These are phyloP conservation scores for Lipomyces japonicus DNA, from an alignment of 805 yeast species.

Conservation along the genomic window DNA sequence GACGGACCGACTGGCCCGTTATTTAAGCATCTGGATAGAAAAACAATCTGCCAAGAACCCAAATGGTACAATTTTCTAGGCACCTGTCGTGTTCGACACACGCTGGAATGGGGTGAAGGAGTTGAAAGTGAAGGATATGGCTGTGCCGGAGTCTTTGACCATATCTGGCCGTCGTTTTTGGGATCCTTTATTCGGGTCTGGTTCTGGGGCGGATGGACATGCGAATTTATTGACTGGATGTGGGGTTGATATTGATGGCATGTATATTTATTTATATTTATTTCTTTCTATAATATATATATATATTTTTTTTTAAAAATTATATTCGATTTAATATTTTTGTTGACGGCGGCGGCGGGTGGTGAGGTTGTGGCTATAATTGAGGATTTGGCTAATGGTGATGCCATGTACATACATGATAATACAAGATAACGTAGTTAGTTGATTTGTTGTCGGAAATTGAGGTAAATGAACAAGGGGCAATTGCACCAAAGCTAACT, in stretches of 20 bases:
- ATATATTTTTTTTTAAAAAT: no score
- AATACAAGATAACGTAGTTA: no score
- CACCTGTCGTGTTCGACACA: constrained; percentile 73
- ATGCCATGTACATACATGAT: no score
- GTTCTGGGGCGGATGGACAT: constrained; percentile 37
- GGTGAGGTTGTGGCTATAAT: no score
- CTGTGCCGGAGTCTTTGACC: constrained; percentile 64
- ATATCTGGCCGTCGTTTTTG: constrained; percentile 51
- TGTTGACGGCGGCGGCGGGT: no score
- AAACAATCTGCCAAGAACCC: constrained; percentile 71
- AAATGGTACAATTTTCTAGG: constrained; percentile 92
- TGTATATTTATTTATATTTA: no score
- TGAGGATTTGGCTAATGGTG: no score
- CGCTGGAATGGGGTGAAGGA: constrained; percentile 79
- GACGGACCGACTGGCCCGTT: constrained; percentile 94
- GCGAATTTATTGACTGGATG: constrained; percentile 34
- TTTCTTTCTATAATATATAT: no score
- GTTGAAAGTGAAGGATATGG: constrained; percentile 80
- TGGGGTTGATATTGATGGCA: constrained; percentile 26
- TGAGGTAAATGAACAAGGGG: no score
- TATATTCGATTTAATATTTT: no score
- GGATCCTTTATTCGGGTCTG: constrained; percentile 41
- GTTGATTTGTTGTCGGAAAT: no score
- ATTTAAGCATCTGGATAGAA: constrained; percentile 65
- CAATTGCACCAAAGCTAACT: no score